Evolutionary conservation across 2,329 filamentous ascomycete genomes (phyloP), one percentile per base, ranked within the genome.

Genomic region (Lachnellula subtilissima): DNA sequence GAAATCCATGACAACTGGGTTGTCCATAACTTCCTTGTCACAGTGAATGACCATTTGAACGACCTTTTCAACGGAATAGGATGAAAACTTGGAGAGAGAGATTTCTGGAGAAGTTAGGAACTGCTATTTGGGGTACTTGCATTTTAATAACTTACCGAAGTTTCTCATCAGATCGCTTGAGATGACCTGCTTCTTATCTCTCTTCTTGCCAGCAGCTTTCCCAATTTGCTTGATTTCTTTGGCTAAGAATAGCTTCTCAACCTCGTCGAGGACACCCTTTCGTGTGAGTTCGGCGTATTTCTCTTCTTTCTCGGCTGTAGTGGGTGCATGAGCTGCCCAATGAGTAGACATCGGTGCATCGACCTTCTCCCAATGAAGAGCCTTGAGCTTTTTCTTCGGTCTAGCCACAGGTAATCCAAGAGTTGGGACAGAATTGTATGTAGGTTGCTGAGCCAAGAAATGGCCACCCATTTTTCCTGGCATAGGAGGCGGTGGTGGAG

Each of bases 301-400:
- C 74, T 96, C 90, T 75, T 99, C 94, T 69, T 92, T 90, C 59
- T 88, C 89, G 70, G 95, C 87, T 4, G 86, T 83, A n/a, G 90
- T 95, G 5, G 90, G 88, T 32, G 89, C 84, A 71, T 96, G 91
- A 7, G 84, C 81, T 36, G 91, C 92, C 93, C 93, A 97, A 65
- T 97, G 89, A 53, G 93, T 97, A 50, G 91, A 88, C 70, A 94
- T 85, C 22, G 91, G 89, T 52, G 89, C 83, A 73, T 99, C 94
- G 53, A 99, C 91, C 78, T 97, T 97, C 75, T 99, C 94, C 93
- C 94, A 97, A 76, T 99, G 94, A 64, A 99, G 81, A 57, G 93
- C 93, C 84, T 99, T 99, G 73, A 99, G 90, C 80, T 97, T 99
- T 85, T 96, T 97, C 83, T 97, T 97, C 22, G 94, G 91, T 65